Base-by-base conservation (phyloP, 2,329 filamentous ascomycete genomes). In the Colletotrichum costaricense region DNA sequence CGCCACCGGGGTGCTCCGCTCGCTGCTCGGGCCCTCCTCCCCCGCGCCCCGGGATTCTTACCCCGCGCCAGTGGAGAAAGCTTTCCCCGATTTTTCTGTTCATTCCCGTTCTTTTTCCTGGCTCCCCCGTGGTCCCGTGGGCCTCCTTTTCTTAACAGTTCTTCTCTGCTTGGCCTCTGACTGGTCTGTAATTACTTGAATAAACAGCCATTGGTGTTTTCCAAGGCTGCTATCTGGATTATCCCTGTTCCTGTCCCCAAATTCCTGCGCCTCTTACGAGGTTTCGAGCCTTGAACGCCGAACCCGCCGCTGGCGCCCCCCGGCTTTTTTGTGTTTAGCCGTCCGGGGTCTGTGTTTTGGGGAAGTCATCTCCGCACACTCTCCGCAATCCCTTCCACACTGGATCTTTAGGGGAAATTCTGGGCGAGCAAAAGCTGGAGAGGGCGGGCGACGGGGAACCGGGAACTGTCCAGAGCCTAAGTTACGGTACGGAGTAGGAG, bases 41-140 rank as follows among this genome's bases (percentile, higher is more conserved):
- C 70, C 70, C 70, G 70, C 67, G 67, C 67, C 60, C 70, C 55
- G 70, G 70, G 55, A 46, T 22, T 58, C 54, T 73, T 73, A 73
- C 70, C 70, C 70, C 67, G 70, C 70, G 70, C 55, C 55, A 22
- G 70, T 70, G 70, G 70, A 55, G 66, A 26, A 42, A 16, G 11
- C n/a, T 12, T 54, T 64, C 70, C 64, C 69, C 69, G 69, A 67
- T 72, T 72, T 63, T 72, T 22, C 11, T 54, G 14, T 19, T 33
- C 30, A n/a, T 58, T 57, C 35, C 56, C n/a, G 14, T 38, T 38
- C 65, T 66, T 65, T 42, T 33, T 38, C 59, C 62, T 42, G 22
- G 14, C 14, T 12, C 22, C 16, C 38, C 14, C 14, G 38, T 42
- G 19, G 9, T 16, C 22, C 16, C 38, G 38, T 42, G 38, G 38